Evolutionary conservation across 2,329 filamentous ascomycete genomes (phyloP).

Genomic region (Exophiala phaeomuriformis): DNA sequence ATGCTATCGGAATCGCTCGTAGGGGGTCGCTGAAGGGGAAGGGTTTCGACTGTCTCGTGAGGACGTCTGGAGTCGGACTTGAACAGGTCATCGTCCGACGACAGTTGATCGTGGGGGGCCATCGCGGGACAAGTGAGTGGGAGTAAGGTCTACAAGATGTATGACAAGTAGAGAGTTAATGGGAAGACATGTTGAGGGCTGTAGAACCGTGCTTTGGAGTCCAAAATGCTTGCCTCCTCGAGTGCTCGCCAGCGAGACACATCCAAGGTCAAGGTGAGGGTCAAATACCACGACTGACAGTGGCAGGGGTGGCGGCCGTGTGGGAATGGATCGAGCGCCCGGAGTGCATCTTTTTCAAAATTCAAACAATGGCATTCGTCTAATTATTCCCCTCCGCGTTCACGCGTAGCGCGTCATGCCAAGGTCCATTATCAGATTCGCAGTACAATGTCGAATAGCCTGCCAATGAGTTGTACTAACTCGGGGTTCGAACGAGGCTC

Average conservation of each 20-base stretch:
- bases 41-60: conserved; percentile 22
- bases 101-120: conserved; percentile 11
- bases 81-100: conserved; percentile 24
- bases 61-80: conserved; percentile 8
- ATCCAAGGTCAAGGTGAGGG: not conserved
- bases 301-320: not conserved
- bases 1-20: conserved; percentile 11
- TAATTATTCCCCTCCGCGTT: not conserved
- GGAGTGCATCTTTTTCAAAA: not conserved
- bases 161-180: not conserved
- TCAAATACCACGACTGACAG: not conserved
- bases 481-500: not conserved
- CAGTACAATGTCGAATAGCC: not conserved
- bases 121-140: conserved; percentile 2
- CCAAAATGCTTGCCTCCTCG: not conserved
- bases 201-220: not conserved
- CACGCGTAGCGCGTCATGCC: conserved; percentile 10
- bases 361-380: not conserved
- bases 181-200: not conserved
- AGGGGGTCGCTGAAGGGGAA: conserved; percentile 16
- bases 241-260: conserved; percentile 4
- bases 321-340: not conserved
- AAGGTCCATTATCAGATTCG: not conserved
- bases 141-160: not conserved
- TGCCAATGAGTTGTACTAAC: too few species aligned